Percentiles rank a stretch among this genome's conserved stretches.
Conservation (phyloP, 306 rosid genomes). For the Hippophae rhamnoides region DNA sequence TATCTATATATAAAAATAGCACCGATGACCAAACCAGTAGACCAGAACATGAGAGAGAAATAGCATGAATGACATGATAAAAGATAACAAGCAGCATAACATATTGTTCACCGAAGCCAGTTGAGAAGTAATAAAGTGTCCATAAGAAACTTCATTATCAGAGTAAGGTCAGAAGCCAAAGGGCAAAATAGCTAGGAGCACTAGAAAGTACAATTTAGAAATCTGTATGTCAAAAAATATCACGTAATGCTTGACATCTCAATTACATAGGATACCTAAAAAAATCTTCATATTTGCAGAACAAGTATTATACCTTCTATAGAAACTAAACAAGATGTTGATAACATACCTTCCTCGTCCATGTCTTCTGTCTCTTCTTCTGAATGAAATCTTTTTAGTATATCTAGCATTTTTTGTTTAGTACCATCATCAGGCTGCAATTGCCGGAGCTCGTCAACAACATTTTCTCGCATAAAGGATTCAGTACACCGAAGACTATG, state of each 20-base stretch:
- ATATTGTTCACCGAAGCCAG: neutral
- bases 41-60: no score
- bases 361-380: slow-evolving; percentile 64
- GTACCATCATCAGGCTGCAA: slow-evolving; percentile 52
- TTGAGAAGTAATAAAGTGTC: neutral
- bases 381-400: slow-evolving; percentile 60
- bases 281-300: neutral
- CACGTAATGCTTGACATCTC: neutral
- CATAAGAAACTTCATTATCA: neutral
- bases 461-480: slow-evolving; percentile 89
- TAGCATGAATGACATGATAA: neutral
- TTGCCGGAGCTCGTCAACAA: slow-evolving; percentile 63
- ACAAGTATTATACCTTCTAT: neutral
- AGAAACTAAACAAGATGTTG: slow-evolving; percentile 5
- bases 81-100: neutral
- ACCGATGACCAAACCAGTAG: neutral
- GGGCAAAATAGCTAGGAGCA: neutral
- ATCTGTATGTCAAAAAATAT: neutral
- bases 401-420: slow-evolving; percentile 66
- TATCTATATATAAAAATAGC: no score
- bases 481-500: slow-evolving; percentile 78
- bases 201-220: neutral
- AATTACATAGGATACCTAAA: neutral
- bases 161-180: neutral
- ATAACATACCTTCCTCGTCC: slow-evolving; percentile 51